Conservation (phyloP, 1,284 basidiomycete species). For the Chalciporus piperatoides region DNA sequence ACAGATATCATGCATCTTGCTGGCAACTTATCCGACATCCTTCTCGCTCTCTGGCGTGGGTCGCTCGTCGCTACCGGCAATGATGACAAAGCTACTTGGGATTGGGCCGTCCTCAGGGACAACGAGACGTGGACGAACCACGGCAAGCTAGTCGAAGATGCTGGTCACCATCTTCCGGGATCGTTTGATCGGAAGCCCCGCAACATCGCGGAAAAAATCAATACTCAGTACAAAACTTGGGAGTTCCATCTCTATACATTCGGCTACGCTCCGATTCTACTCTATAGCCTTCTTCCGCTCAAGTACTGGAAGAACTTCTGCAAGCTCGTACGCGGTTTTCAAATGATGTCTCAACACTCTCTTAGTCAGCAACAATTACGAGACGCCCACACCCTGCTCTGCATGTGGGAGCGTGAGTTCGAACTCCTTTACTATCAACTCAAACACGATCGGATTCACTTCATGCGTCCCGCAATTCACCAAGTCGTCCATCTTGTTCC, state of each 20-base stretch:
- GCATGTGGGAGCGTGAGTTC: no score
- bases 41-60: background rate
- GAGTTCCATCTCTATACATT: background rate
- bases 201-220: background rate
- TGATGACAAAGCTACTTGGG: conserved; percentile 1
- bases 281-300: background rate
- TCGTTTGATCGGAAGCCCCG: background rate
- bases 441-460: no score
- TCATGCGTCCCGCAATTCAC: no score
- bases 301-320: conserved; percentile 7
- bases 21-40: background rate
- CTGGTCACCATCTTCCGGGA: background rate
- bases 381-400: no score
- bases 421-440: no score
- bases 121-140: background rate
- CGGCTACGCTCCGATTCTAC: background rate
- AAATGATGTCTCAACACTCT: no score
- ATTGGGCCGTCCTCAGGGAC: background rate
- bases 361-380: no score
- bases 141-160: background rate
- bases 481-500: background rate
- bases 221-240: conserved; percentile 7
- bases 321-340: conserved; percentile 3
- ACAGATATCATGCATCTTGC: conserved; percentile 1
- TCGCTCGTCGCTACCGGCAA: fast-evolving